Percentiles rank a stretch among this genome's conserved stretches.
phyloP scores from a whole-genome alignment of 345 rosid genomes.

The Streptanthus diversifolius region DNA sequence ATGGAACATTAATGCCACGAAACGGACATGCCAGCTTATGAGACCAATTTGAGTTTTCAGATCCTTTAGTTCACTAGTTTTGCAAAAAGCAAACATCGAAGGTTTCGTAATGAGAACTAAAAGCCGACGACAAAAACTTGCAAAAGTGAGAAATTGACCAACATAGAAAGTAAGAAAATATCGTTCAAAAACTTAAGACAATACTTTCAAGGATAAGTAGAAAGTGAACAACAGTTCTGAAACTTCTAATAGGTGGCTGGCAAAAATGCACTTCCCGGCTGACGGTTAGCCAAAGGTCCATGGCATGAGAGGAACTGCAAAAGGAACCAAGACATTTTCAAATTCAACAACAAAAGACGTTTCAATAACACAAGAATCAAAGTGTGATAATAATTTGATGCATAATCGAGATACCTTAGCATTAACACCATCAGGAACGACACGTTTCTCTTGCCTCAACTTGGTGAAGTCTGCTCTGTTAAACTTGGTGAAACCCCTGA shows the following conservation, averaged over 20 bases:
- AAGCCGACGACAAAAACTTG: not conserved
- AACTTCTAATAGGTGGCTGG: constrained; percentile 40
- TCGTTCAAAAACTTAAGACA: constrained; percentile 10
- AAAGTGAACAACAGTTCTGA: not conserved
- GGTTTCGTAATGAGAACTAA: not conserved
- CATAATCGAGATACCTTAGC: constrained; percentile 49
- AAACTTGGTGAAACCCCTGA: constrained; percentile 73
- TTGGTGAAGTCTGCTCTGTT: constrained; percentile 53
- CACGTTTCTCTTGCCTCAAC: constrained; percentile 56
- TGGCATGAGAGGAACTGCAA: constrained; percentile 70
- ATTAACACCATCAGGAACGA: constrained; percentile 64
- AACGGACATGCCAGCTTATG: not conserved
- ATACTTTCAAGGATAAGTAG: not conserved
- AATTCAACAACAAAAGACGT: not conserved
- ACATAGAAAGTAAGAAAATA: not conserved
- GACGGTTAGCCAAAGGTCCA: constrained; percentile 57
- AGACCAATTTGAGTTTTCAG: not conserved
- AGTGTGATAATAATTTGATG: not conserved
- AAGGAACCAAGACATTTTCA: not conserved
- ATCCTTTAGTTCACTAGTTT: not conserved
- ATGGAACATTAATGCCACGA: not conserved
- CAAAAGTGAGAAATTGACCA: not conserved
- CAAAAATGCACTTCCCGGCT: constrained; percentile 61
- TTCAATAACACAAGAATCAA: not conserved
- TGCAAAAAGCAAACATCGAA: not conserved